A percentile compares a stretch with the other conserved stretches of the same genome.
These are phyloP conservation scores for Pseudocercospora macadamiae DNA, from an alignment of 2,329 filamentous ascomycete species.

Conservation along the genomic window DNA sequence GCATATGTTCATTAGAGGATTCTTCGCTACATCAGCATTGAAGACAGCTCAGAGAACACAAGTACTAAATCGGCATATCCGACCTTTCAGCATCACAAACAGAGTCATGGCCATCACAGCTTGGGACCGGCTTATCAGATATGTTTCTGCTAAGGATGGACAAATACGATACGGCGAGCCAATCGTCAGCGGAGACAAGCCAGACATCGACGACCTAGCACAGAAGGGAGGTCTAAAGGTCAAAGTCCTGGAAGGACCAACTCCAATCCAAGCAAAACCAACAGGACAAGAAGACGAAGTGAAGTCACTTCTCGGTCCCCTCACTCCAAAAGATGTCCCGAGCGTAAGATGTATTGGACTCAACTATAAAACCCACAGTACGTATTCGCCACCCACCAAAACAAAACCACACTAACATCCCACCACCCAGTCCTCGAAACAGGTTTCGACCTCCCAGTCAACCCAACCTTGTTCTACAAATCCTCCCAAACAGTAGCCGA, in stretches of 20 bases:
- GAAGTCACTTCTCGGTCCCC: constrained; percentile 57
- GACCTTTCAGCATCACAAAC: background rate
- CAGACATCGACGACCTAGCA: constrained; percentile 38
- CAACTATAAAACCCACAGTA: constrained; percentile 61
- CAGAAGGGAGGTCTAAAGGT: constrained; percentile 53
- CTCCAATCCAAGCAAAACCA: constrained; percentile 50
- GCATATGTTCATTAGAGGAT: background rate
- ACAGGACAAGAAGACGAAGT: constrained; percentile 60
- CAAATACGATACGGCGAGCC: constrained; percentile 74
- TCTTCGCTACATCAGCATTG: background rate
- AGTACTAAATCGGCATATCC: background rate
- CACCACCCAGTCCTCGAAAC: constrained; percentile 44
- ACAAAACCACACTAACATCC: background rate
- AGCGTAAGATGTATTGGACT: constrained; percentile 62
- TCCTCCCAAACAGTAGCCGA: constrained; percentile 67
- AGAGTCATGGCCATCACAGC: constrained; percentile 17
- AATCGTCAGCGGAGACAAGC: constrained; percentile 47
- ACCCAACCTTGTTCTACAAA: constrained; percentile 76
- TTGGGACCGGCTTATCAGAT: constrained; percentile 69
- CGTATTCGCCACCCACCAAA: constrained; percentile 12
- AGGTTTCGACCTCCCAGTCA: constrained; percentile 69
- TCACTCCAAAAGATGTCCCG: constrained; percentile 56
- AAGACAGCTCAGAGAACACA: background rate
- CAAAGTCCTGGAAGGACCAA: constrained; percentile 54
- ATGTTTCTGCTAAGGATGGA: constrained; percentile 68